Conservation (phyloP, 768 basidiomycete genomes). For the Tylopilus plumbeoviolaceoides region DNA sequence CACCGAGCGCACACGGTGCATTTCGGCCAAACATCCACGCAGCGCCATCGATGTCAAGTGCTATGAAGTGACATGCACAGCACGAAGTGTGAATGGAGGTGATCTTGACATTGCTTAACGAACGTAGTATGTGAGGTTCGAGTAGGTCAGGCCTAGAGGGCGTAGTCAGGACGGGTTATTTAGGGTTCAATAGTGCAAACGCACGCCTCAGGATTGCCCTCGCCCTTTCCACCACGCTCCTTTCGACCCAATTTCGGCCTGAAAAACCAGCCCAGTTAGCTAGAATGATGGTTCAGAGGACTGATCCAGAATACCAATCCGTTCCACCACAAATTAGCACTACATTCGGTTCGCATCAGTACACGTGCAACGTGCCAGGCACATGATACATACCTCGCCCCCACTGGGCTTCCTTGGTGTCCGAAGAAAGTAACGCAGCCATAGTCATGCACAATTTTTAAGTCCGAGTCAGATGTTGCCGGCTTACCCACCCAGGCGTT, state of each 20-base stretch:
- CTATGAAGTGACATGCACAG: constrained; percentile 71
- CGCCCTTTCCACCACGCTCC: constrained; percentile 50
- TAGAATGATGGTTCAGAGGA: not conserved
- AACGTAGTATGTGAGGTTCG: constrained; percentile 86
- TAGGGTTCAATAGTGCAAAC: constrained; percentile 4
- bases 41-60: constrained; percentile 66
- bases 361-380: constrained; percentile 6
- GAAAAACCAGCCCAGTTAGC: constrained; percentile 15
- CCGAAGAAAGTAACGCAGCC: constrained; percentile 24
- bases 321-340: constrained; percentile 85
- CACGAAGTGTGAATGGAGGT: constrained; percentile 74
- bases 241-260: constrained; percentile 79
- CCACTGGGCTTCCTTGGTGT: constrained; percentile 37
- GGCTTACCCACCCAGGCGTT: constrained; percentile 4
- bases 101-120: constrained; percentile 74
- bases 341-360: constrained; percentile 30
- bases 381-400: constrained; percentile 34
- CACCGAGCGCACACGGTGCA: constrained; percentile 63
- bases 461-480: constrained; percentile 17
- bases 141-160: constrained; percentile 70
- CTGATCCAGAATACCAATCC: constrained; percentile 55
- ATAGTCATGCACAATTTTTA: constrained; percentile 28
- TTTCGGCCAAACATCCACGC: constrained; percentile 93
- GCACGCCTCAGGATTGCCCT: constrained; percentile 39
- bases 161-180: constrained; percentile 1